Conservation (phyloP, 2,329 filamentous ascomycete genomes). For the Cordyceps pruinosa region DNA sequence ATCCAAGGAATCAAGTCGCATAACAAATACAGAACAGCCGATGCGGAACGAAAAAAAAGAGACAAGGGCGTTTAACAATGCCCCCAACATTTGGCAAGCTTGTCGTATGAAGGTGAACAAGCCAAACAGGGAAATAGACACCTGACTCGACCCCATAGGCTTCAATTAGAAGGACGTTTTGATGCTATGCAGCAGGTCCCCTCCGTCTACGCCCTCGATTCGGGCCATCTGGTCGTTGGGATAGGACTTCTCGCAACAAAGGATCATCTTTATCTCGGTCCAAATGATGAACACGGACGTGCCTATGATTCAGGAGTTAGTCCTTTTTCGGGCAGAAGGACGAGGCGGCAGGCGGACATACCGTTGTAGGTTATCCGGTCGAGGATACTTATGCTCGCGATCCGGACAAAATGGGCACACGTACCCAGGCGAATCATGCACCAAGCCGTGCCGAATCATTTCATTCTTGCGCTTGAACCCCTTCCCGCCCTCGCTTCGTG, state of each 20-base stretch:
- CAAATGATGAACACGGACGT: constrained; percentile 85
- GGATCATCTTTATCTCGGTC: constrained; percentile 89
- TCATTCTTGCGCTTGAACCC: constrained; percentile 69
- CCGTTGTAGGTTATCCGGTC: constrained; percentile 94
- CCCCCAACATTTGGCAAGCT: neutral
- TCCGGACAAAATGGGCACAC: constrained; percentile 95
- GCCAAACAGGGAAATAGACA: too few relatives aligned
- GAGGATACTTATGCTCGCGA: constrained; percentile 86
- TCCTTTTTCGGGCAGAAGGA: neutral
- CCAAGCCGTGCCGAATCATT: constrained; percentile 72
- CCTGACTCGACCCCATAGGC: neutral
- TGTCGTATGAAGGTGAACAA: too few relatives aligned
- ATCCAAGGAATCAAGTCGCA: neutral
- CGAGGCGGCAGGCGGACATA: constrained; percentile 35
- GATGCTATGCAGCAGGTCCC: constrained; percentile 33
- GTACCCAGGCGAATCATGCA: constrained; percentile 91
- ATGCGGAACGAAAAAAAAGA: neutral
- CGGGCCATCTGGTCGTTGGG: constrained; percentile 78
- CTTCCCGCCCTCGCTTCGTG: constrained; percentile 56
- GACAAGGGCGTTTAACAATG: neutral
- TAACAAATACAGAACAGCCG: neutral
- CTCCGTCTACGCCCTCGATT: constrained; percentile 72
- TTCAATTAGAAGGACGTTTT: constrained; percentile 12
- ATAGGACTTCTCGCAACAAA: constrained; percentile 70
- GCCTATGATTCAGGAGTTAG: constrained; percentile 42